Conservation (phyloP, 164 flowering plant genomes). For the Annona squamosa region DNA sequence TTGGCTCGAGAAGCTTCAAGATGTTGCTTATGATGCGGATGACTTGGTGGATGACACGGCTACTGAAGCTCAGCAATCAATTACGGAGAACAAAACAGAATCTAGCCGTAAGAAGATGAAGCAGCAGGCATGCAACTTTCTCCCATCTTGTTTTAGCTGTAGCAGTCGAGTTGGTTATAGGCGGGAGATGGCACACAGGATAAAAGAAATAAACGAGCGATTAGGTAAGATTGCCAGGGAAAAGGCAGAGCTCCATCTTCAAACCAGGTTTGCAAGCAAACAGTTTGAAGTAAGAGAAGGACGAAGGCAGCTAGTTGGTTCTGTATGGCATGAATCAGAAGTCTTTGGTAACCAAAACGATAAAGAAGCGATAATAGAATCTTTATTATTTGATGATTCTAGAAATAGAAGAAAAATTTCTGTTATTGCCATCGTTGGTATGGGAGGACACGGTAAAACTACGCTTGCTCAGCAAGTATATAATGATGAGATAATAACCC, state of each 20-base stretch:
- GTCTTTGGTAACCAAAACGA: constrained; percentile 5
- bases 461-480: constrained; percentile 12
- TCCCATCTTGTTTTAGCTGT: not conserved
- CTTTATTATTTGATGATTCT: not conserved
- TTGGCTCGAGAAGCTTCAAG: constrained; percentile 8
- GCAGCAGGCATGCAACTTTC: not conserved
- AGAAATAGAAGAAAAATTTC: not conserved
- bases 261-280: not conserved
- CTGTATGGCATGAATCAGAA: not conserved
- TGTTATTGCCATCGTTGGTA: constrained; percentile 9
- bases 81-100: not conserved
- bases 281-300: not conserved
- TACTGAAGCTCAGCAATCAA: not conserved
- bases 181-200: not conserved
- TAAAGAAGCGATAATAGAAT: not conserved
- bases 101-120: not conserved
- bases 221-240: constrained; percentile 7
- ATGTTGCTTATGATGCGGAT: constrained; percentile 5
- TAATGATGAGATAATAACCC: not conserved
- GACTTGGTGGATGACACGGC: constrained; percentile 5
- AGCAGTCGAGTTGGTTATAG: not conserved
- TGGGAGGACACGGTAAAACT: constrained; percentile 14
- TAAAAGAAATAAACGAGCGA: not conserved
- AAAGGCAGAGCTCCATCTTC: not conserved
- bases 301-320: not conserved